Percentiles rank a stretch among this genome's conserved stretches.
These are phyloP conservation scores for Setomelanomma holmii DNA, from an alignment of 2,329 filamentous ascomycete species.

Conservation along the genomic window DNA sequence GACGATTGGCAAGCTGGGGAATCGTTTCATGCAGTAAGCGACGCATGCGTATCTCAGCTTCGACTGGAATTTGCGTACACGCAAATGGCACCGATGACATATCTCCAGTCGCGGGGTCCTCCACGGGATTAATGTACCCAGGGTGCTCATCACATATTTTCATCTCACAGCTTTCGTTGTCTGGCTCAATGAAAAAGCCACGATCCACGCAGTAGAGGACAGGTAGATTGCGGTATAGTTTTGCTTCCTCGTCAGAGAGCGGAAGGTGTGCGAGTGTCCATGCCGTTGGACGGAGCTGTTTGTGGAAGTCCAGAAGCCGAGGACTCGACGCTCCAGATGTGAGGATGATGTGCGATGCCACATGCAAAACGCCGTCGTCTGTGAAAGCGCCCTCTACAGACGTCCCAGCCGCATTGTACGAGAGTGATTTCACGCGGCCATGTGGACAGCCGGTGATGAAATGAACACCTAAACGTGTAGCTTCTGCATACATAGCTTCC, in stretches of 20 bases:
- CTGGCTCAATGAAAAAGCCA: conserved; percentile 60
- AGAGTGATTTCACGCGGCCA: conserved; percentile 50
- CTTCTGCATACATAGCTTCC: conserved; percentile 54
- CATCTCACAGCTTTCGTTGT: conserved; percentile 53
- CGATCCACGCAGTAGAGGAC: conserved; percentile 59
- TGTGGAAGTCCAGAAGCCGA: conserved; percentile 57
- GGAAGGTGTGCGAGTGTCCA: conserved; percentile 62
- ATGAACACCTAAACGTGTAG: conserved; percentile 54
- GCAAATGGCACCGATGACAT: conserved; percentile 51
- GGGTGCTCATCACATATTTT: conserved; percentile 65
- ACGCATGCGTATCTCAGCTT: conserved; percentile 57
- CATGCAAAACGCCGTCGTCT: conserved; percentile 32
- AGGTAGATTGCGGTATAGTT: conserved; percentile 56
- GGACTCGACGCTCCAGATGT: conserved; percentile 59
- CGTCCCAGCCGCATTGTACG: conserved; percentile 21
- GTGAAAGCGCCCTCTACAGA: not conserved
- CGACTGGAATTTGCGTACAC: conserved; percentile 55
- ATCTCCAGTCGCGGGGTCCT: conserved; percentile 27
- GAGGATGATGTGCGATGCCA: conserved; percentile 56
- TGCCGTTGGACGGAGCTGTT: conserved; percentile 61
- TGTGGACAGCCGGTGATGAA: conserved; percentile 54
- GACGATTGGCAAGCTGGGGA: conserved; percentile 59
- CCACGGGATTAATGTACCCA: conserved; percentile 60
- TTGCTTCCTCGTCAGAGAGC: conserved; percentile 55
- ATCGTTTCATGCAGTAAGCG: conserved; percentile 59